Conservation (phyloP, 345 rosid genomes). For the Salix arbutifolia region DNA sequence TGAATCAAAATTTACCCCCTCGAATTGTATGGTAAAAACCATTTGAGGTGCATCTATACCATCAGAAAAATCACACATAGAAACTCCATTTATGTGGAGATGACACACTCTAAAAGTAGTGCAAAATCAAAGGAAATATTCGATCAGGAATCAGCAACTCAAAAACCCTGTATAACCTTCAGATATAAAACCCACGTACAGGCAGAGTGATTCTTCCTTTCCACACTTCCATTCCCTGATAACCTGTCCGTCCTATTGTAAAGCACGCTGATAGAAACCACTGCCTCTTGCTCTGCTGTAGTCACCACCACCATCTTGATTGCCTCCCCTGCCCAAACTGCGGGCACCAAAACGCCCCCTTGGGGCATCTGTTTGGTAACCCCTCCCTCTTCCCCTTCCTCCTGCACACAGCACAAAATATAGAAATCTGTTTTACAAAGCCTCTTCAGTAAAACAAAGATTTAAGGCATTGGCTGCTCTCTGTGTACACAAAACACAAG, state of each 20-base stretch:
- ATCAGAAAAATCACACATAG: conserved; percentile 3
- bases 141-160: conserved; percentile 23
- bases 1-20: conserved; percentile 11
- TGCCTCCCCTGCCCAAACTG: conserved; percentile 52
- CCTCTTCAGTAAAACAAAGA: neutral
- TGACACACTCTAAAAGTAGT: conserved; percentile 12
- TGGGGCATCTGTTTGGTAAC: conserved; percentile 60
- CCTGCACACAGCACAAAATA: conserved; percentile 1
- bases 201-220: conserved; percentile 4
- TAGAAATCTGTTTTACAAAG: neutral
- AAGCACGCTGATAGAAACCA: conserved; percentile 57
- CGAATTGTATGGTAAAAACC: conserved; percentile 14
- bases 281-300: conserved; percentile 65
- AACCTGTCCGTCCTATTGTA: conserved; percentile 31
- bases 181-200: conserved; percentile 19
- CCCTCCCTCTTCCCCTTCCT: conserved; percentile 76
- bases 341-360: conserved; percentile 37
- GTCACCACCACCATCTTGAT: conserved; percentile 59
- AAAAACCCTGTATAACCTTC: conserved; percentile 11
- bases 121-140: conserved; percentile 20
- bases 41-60: neutral
- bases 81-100: conserved; percentile 4
- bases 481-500: neutral
- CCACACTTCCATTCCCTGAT: neutral
- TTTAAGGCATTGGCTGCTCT: neutral